phyloP scores from a whole-genome alignment of 495 filamentous ascomycete species.

The Pseudomonodictys pantanalensis region DNA sequence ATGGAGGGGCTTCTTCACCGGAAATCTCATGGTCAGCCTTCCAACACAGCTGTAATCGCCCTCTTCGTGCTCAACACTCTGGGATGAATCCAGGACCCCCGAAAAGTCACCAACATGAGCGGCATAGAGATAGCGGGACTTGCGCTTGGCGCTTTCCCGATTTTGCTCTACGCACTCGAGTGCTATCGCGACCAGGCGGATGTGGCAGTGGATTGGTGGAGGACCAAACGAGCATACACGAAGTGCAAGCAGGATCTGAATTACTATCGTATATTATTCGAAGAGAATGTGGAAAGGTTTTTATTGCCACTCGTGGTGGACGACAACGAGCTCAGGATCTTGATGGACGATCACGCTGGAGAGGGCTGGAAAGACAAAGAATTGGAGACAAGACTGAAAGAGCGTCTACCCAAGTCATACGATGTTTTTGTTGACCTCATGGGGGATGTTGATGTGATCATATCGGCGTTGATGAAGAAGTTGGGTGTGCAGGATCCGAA shows the following conservation, averaged over 20 bases:
- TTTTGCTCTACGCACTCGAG: slow-evolving; percentile 23
- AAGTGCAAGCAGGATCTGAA: slow-evolving; percentile 33
- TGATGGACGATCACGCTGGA: slow-evolving; percentile 19
- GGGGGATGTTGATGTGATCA: slow-evolving; percentile 15
- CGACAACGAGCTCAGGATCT: slow-evolving; percentile 26
- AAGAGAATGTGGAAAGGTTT: slow-evolving; percentile 34
- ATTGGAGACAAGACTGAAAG: slow-evolving; percentile 16
- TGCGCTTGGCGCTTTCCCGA: slow-evolving; percentile 24
- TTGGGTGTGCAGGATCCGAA: slow-evolving; percentile 39
- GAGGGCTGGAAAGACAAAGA: slow-evolving; percentile 18
- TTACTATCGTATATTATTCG: slow-evolving; percentile 34
- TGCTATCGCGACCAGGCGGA: slow-evolving; percentile 22
- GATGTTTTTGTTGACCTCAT: slow-evolving; percentile 15
- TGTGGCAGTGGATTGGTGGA: slow-evolving; percentile 18
- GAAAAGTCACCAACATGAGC: slow-evolving; percentile 13
- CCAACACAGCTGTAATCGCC: too few relatives aligned
- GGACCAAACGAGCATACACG: slow-evolving; percentile 20
- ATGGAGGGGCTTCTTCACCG: neutral
- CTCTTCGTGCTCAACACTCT: too few relatives aligned
- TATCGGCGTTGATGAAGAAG: slow-evolving; percentile 30
- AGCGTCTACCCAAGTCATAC: slow-evolving; percentile 24
- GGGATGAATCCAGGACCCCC: neutral
- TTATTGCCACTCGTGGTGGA: slow-evolving; percentile 35
- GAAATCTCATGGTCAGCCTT: too few relatives aligned
- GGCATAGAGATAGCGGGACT: slow-evolving; percentile 28